Evolutionary conservation across 2,329 filamentous ascomycete genomes (phyloP), one percentile per base, ranked within the genome.

Genomic region (Fusarium fujikuroi): DNA sequence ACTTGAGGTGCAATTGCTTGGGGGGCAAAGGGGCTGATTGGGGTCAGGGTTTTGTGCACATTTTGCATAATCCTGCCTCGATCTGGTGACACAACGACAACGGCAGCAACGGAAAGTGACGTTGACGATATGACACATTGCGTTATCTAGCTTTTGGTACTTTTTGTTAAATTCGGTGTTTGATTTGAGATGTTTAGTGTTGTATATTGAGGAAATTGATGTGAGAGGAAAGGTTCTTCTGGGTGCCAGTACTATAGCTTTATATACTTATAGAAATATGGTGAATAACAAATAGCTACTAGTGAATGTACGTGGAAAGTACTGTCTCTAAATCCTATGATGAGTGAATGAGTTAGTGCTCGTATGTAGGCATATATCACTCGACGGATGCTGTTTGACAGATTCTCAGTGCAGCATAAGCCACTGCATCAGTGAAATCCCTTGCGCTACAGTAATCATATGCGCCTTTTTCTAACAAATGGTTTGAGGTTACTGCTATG

Each of bases 401-500:
- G 28, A 16, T 19, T 19, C 16, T 34, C 0, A 23, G 7, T 34
- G 18, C 11, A 21, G 9, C 0, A 12, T 12, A 14, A 10, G 16
- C 16, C 23, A 18, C 34, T 18, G 19, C 19, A 28, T 53, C 50
- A 39, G 8, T n/a, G 19, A 21, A 37, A 10, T 9, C 12, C 2
- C 19, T 28, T 12, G 23, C 28, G 10, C 3, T n/a, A 18, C 19
- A 0, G 18, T 1, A 16, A 14, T 37, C 7, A n/a, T 12, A 12
- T 28, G 34, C 14, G 14, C 8, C 19, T 28, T 39, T 28, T 39
- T 34, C 30, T 12, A 9, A 10, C 9, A 9, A 18, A 3, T 3
- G 3, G 10, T 0, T 12, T 2, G 5, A 9, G 2, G 14, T 16
- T 18, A 28, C 32, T 16, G 28, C 9, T 3, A 25, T 16, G 7